Evolutionary conservation across 2,329 filamentous ascomycete genomes (phyloP).

Genomic region (Hypoxylon sp.): DNA sequence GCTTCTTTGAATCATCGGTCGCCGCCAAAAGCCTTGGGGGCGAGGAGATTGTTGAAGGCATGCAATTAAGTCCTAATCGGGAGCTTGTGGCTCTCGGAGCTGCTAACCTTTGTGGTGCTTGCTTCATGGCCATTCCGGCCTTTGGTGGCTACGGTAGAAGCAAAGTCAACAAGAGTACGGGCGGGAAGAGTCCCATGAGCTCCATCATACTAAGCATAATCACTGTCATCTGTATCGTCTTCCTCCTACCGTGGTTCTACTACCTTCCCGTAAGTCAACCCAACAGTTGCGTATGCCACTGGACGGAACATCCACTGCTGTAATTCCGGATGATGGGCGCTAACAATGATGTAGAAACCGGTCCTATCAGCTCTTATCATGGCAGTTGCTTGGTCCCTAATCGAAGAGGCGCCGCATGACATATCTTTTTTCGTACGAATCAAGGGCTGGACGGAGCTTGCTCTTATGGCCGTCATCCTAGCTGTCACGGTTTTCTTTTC

Average conservation of each 20-base stretch:
- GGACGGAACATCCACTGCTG: neutral
- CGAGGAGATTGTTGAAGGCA: constrained; percentile 76
- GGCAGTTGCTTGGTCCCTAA: constrained; percentile 92
- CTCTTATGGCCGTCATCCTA: constrained; percentile 91
- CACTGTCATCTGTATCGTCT: constrained; percentile 82
- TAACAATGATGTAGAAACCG: constrained; percentile 74
- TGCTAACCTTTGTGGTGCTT: constrained; percentile 89
- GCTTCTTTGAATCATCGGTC: constrained; percentile 98
- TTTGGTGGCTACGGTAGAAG: constrained; percentile 97
- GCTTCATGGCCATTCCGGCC: constrained; percentile 91
- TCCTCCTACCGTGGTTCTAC: constrained; percentile 90
- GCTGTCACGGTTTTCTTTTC: constrained; percentile 95
- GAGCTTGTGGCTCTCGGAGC: constrained; percentile 92
- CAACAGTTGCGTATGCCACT: neutral
- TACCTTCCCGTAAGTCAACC: constrained; percentile 82
- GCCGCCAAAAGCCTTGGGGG: constrained; percentile 90
- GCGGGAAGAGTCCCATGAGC: constrained; percentile 92
- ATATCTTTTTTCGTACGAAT: constrained; percentile 90
- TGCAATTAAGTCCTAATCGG: constrained; percentile 88
- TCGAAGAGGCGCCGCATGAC: constrained; percentile 95
- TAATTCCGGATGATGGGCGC: neutral
- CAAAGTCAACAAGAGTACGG: constrained; percentile 93
- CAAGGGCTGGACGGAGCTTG: constrained; percentile 85
- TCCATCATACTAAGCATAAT: constrained; percentile 87
- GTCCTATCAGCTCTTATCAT: constrained; percentile 94